Evolutionary conservation across 169 alveolate species (phyloP), one percentile per base, ranked within the genome.

Genomic region (Plasmodium berghei): DNA sequence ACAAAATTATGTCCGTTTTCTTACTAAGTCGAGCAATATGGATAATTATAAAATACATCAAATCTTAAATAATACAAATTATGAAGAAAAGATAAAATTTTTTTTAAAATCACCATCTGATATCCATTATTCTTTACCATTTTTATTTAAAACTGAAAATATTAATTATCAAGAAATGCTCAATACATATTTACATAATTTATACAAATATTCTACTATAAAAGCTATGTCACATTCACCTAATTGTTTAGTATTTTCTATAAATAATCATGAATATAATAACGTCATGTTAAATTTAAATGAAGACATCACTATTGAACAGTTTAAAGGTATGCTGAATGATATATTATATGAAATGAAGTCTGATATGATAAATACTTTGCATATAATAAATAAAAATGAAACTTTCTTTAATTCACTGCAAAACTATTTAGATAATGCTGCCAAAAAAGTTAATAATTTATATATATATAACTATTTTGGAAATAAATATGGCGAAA

Each of bases 311-410:
- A 77, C 28, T 5, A 58, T 63, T 26, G 46, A 77, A 48, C 18
- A 52, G 9, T 24, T 77, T 24, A 59, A 77, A 18, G 58, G 26
- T 12, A 28, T 63, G 9, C 1, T 64, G n/a, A 2, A 16, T 12
- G 49, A 49, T 49, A 58, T 42, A 24, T 34, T 55, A 20, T 63
- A 46, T 5, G 26, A 26, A 5, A 18, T 10, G 1, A 18, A 49
- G 5, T 26, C 5, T 63, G 10, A 12, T 1, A 34, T 1, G 9
- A 52, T 77, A 52, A 77, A 77, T 45, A 77, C 20, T 26, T 40
- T 77, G 10, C 89, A 77, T 26, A 77, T 77, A 26, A 77, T 77
- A 64, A 77, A 77, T 46, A 63, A n/a, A 40, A 77, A 52, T 77
- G 69, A 64, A 2, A 14, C 8, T 0, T 8, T 77, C 34, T 67